Evolutionary conservation across 331 rosid genomes (phyloP).

Genomic region (Acacia pycnantha): DNA sequence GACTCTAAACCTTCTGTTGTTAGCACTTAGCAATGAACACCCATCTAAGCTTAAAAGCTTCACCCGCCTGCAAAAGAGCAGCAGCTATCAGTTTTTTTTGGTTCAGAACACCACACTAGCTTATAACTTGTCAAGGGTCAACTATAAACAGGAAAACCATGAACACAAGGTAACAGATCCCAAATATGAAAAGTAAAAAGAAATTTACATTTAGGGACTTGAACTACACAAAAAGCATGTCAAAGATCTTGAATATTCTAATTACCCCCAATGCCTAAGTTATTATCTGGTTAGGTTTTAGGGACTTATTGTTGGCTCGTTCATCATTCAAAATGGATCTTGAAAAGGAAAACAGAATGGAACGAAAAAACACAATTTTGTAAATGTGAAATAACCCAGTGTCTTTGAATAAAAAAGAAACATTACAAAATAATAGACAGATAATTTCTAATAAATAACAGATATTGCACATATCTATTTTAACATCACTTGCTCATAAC

Average conservation of each 20-base stretch:
- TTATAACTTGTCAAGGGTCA: neutral
- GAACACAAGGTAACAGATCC: neutral
- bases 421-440: neutral
- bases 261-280: neutral
- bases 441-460: neutral
- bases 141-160: neutral
- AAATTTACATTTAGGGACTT: neutral
- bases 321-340: neutral
- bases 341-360: neutral
- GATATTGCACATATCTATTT: neutral
- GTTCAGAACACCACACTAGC: no score
- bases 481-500: no score
- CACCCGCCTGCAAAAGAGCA: constrained; percentile 50
- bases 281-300: neutral
- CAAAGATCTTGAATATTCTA: neutral
- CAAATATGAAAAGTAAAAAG: neutral
- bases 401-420: neutral
- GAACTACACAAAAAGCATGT: neutral
- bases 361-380: neutral
- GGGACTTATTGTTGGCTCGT: neutral
- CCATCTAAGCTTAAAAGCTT: constrained; percentile 53
- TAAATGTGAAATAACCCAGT: neutral
- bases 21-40: constrained; percentile 63
- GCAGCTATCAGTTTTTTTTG: neutral
- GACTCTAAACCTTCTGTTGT: constrained; percentile 61